A percentile compares a stretch with the other conserved stretches of the same genome.
Evolutionary conservation across 2,329 filamentous ascomycete species (phyloP).

Genomic region (Colletotrichum karsti): DNA sequence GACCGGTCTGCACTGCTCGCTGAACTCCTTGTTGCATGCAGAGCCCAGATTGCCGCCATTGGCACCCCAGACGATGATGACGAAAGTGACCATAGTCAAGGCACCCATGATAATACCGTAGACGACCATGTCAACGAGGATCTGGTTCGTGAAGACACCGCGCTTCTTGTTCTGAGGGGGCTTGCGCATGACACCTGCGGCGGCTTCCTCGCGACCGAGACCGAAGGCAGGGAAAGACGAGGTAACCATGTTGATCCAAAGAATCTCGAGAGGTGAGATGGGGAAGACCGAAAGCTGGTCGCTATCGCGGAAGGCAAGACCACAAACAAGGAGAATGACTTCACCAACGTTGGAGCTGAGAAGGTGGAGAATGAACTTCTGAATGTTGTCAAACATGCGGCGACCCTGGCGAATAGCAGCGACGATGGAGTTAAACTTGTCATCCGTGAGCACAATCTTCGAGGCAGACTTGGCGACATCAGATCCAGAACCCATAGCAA

Average conservation of each 20-base stretch:
- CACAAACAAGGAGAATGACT: constrained; percentile 82
- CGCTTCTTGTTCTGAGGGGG: constrained; percentile 75
- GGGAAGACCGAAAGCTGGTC: constrained; percentile 83
- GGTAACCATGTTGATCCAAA: constrained; percentile 96
- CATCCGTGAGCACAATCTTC: constrained; percentile 85
- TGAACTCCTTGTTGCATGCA: constrained; percentile 70
- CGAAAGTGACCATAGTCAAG: constrained; percentile 71
- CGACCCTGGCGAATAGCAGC: constrained; percentile 84
- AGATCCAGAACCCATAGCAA: constrained; percentile 89
- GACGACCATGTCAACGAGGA: constrained; percentile 81
- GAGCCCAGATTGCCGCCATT: constrained; percentile 63
- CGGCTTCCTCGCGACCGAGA: constrained; percentile 80
- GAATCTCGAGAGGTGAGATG: constrained; percentile 83
- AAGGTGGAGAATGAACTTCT: constrained; percentile 85
- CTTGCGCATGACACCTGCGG: constrained; percentile 79
- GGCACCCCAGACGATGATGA: constrained; percentile 69
- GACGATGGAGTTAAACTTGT: constrained; percentile 89
- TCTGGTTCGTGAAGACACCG: constrained; percentile 81
- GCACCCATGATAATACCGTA: constrained; percentile 82
- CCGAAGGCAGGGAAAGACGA: constrained; percentile 90
- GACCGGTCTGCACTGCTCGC: constrained; percentile 64
- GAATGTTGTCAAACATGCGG: constrained; percentile 88
- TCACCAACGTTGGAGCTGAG: constrained; percentile 86
- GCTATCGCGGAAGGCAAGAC: constrained; percentile 81
- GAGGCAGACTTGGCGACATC: constrained; percentile 87